phyloP scores from a whole-genome alignment of 306 rosid genomes.

The Rosa lucieae region DNA sequence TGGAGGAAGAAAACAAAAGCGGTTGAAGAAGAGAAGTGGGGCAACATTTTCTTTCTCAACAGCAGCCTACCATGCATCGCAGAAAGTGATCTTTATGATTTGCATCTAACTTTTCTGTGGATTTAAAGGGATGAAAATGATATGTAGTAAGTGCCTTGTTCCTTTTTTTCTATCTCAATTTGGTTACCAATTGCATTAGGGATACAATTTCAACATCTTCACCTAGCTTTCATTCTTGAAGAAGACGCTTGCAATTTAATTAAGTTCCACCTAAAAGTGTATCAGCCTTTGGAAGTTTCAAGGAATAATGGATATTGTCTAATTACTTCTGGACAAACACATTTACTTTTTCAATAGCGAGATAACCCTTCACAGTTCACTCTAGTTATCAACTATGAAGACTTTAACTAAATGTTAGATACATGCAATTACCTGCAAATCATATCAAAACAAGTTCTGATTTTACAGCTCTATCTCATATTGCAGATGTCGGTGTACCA shows the following conservation, averaged over 20 bases:
- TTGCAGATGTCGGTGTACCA: neutral
- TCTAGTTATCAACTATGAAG: neutral
- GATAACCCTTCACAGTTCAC: neutral
- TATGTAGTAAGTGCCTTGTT: slow-evolving; percentile 22
- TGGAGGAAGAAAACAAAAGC: slow-evolving; percentile 4
- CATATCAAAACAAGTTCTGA: neutral
- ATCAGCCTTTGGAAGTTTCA: slow-evolving; percentile 15
- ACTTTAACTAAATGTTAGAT: neutral
- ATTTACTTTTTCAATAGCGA: neutral
- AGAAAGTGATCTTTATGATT: slow-evolving; percentile 35
- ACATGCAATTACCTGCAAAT: neutral
- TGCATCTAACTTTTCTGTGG: slow-evolving; percentile 46
- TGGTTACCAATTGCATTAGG: neutral
- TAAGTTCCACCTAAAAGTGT: neutral
- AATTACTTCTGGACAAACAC: neutral
- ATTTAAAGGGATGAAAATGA: slow-evolving; percentile 50
- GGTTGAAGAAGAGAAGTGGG: slow-evolving; percentile 4
- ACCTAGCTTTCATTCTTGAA: neutral
- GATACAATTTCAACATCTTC: neutral
- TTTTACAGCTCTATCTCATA: neutral
- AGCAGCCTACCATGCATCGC: neutral
- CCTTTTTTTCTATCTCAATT: neutral
- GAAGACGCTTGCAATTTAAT: neutral
- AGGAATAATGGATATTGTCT: slow-evolving; percentile 2
- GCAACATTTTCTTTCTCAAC: slow-evolving; percentile 3